Base-by-base conservation (phyloP, 2,329 filamentous ascomycete genomes). In the Phaeomoniella chlamydospora region DNA sequence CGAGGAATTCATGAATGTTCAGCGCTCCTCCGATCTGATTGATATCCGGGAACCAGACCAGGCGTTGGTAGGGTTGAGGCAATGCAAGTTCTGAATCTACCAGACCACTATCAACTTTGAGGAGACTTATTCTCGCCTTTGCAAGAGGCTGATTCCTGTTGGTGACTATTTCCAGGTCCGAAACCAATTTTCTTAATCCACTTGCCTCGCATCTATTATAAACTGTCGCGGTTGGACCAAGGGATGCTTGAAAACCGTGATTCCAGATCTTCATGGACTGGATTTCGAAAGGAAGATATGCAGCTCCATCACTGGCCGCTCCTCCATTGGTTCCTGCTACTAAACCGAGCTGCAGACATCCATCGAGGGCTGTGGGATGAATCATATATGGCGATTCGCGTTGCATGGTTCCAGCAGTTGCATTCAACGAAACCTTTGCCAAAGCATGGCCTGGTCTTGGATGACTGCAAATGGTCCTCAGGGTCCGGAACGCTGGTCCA, bases 371-470 rank as follows among this genome's bases (percentile, higher is more conserved):
- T 13, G 30, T 14, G 9, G 30, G 30, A 17, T 32, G 30, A 9
- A 32, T 32, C 15, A 32, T 17, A 15, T 32, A 32, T 3, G 15
- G 17, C 4, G 32, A 38, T 18, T 38, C 37, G 15, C 18, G 29
- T 14, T 34, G 15, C 6, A 37, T 15, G 4, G 18, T 5, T 34
- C 35, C 29, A 15, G 5, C 14, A 9, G 29, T 26, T 6, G 13
- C 33, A 11, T 6, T 15, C 6, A 37, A 14, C 5, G 9, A 6
- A 9, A 37, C 35, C 5, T 33, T n/a, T 5, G 29, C 35, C n/a
- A 29, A 15, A 9, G 35, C 35, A 14, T 33, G n/a, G 14, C 33
- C 14, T 11, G 4, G 5, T 6, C 17, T 33, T 4, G 17, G 15
- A 33, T 37, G 13, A 4, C 11, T 13, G 4, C 11, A 15, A 10